Evolutionary conservation across 2,329 filamentous ascomycete species (phyloP), one percentile per base, ranked within the genome.

Genomic region (Aspergillus eucalypticola): DNA sequence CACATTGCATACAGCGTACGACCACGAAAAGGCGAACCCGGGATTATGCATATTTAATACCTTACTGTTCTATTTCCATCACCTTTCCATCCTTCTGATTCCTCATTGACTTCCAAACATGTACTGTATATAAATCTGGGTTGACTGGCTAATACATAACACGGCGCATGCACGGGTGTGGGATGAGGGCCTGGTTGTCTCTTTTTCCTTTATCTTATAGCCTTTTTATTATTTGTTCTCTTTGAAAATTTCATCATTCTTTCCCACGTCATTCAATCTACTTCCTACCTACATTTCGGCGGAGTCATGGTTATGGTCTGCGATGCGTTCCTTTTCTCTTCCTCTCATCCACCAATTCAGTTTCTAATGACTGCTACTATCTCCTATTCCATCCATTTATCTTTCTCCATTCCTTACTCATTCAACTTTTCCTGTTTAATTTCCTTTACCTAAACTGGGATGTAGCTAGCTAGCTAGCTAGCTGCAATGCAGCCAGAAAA

Each of bases 51-150:
- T 48, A 38, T 32, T 56, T 35, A 39, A 48, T 48, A 48, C 19
- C 8, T 49, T 32, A 21, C 11, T 13, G 11, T 46, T 59, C 44
- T 59, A 48, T 39, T 51, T 38, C 32, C 35, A 19, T 27, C 17
- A 17, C 21, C 27, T 27, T 46, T 55, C 23, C 25, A 32, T 44
- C 53, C 13, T 52, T 46, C 32, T 53, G 23, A 58, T 51, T 39
- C 41, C 48, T 23, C 25, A 29, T 50, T 11, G 17, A 7, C 42
- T 41, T 41, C 23, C 35, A 29, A 27, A 49, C 35, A 42, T 52
- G 54, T 52, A 48, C 53, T 60, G 54, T 58, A 60, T 58, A 60
- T 60, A 60, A 46, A 56, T 41, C 35, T 49, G 54, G 54, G 48
- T 41, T 60, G 25, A 44, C 38, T 32, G 53, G 42, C 25, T 58